Evolutionary conservation across 1,284 basidiomycete genomes (phyloP), one percentile per base, ranked within the genome.

Genomic region (Anthracocystis setariae): DNA sequence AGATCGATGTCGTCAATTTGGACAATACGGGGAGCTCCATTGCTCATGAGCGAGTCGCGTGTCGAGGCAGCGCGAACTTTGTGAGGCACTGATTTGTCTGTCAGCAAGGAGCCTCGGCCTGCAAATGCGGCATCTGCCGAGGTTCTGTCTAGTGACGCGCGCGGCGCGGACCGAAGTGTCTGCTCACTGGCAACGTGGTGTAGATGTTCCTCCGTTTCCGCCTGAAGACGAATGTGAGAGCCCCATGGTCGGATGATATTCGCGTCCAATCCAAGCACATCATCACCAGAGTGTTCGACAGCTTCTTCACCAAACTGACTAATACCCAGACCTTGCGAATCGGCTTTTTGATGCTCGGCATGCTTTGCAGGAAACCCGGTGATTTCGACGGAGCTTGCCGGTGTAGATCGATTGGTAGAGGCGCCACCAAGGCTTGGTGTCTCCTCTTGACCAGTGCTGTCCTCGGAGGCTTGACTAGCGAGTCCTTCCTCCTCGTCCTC

Each of bases 1-100:
- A 79, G 62, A 38, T 80, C 78, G 13, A 80, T 75, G 46, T 80
- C 78, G 45, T 80, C 78, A 27, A 80, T 74, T 53, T 80, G 78
- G 9, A 80, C 78, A 23, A 80, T 73, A n/a, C 72, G 72, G 2
- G 75, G 73, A 4, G 61, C 67, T 12, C 51, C 62, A 17, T 62
- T 54, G 51, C 61, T 65, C 40, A 65, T 48, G 24, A 60, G 25
- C 17, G 61, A 61, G 42, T 57, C 56, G 17, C 70, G 65, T 9
- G 39, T 42, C 15, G 68, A 65, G 4, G 42, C 20, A 8, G 52
- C 49, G 10, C 37, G 58, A 37, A 40, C 48, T 7, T 20, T 40
- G 8, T 42, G 56, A 46, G 29, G 2, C 46, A 23, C 20, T 9
- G 18, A 10, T 3, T n/a, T 9, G n/a, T 56, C 46, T 3, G 18